phyloP scores from a whole-genome alignment of 371 early-diverging fungal genomes.

The Mucor irregularis region DNA sequence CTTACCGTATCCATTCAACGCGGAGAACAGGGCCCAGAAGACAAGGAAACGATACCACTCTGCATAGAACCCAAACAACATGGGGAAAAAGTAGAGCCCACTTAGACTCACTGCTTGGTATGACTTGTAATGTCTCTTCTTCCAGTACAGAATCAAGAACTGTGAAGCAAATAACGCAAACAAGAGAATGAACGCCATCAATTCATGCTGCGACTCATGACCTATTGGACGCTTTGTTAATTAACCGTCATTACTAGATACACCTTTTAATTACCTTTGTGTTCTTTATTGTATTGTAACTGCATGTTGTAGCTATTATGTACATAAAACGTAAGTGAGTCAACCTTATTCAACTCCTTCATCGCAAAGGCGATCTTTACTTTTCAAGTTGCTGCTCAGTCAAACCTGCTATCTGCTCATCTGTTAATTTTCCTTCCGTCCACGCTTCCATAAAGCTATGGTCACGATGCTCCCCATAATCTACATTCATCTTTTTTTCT shows the following conservation, averaged over 20 bases:
- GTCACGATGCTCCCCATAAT: too few species aligned
- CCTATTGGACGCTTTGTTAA: slow-evolving; percentile 26
- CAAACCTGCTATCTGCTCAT: slow-evolving; percentile 32
- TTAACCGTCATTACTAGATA: neutral
- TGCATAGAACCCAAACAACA: slow-evolving; percentile 50
- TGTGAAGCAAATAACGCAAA: slow-evolving; percentile 72
- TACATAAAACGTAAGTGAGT: neutral
- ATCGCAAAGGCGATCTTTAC: slow-evolving; percentile 19
- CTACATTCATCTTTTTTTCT: too few species aligned
- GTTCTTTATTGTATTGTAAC: slow-evolving; percentile 38
- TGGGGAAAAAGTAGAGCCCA: slow-evolving; percentile 75
- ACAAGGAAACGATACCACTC: slow-evolving; percentile 51
- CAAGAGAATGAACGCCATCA: slow-evolving; percentile 80
- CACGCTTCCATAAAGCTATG: too few species aligned
- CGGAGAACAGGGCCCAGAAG: slow-evolving; percentile 46
- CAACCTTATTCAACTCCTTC: neutral
- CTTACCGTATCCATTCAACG: slow-evolving; percentile 45
- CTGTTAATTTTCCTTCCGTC: slow-evolving; percentile 32
- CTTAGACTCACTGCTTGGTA: slow-evolving; percentile 73
- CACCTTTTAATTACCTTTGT: slow-evolving; percentile 44
- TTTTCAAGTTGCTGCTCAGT: slow-evolving; percentile 38
- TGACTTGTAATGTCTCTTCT: slow-evolving; percentile 72
- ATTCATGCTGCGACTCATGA: slow-evolving; percentile 70
- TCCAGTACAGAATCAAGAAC: slow-evolving; percentile 77
- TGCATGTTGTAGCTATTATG: slow-evolving; percentile 35